Percentiles rank a stretch among this genome's conserved stretches.
phyloP scores from a whole-genome alignment of 2,329 filamentous ascomycete species.

The Ploettnerulaceae sp. region DNA sequence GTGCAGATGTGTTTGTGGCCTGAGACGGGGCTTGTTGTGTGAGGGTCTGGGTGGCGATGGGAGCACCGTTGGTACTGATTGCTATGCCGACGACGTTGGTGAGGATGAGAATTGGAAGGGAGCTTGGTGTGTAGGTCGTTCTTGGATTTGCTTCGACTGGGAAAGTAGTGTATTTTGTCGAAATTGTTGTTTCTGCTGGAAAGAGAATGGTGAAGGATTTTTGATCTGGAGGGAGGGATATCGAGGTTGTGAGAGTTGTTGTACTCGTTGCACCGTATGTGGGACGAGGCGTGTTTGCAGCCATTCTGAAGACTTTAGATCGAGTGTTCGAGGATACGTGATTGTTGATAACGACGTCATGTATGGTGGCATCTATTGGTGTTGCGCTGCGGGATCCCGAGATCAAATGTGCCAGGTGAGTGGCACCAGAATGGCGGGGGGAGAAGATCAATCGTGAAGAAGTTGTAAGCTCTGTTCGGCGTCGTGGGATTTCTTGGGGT shows the following conservation, averaged over 20 bases:
- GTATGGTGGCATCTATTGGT: neutral
- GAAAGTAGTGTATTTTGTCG: slow-evolving; percentile 9
- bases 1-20: neutral
- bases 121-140: neutral
- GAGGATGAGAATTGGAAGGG: slow-evolving; percentile 13
- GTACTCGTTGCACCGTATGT: slow-evolving; percentile 16
- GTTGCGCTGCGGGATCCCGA: neutral
- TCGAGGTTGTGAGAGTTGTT: slow-evolving; percentile 14
- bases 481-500: neutral
- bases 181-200: slow-evolving; percentile 7
- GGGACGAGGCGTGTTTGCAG: neutral
- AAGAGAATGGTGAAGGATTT: slow-evolving; percentile 9
- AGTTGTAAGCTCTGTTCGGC: no score
- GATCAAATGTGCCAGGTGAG: no score
- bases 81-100: slow-evolving; percentile 18
- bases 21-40: slow-evolving; percentile 5
- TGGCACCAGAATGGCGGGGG: no score
- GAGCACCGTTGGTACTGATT: slow-evolving; percentile 2
- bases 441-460: neutral
- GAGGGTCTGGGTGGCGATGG: slow-evolving; percentile 15
- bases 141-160: neutral
- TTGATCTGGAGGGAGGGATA: slow-evolving; percentile 6
- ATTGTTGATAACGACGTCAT: neutral
- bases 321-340: neutral
- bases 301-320: slow-evolving; percentile 2